Evolutionary conservation across 257 asterid species (phyloP), one percentile per base, ranked within the genome.

Genomic region (Ilex aquifolium): DNA sequence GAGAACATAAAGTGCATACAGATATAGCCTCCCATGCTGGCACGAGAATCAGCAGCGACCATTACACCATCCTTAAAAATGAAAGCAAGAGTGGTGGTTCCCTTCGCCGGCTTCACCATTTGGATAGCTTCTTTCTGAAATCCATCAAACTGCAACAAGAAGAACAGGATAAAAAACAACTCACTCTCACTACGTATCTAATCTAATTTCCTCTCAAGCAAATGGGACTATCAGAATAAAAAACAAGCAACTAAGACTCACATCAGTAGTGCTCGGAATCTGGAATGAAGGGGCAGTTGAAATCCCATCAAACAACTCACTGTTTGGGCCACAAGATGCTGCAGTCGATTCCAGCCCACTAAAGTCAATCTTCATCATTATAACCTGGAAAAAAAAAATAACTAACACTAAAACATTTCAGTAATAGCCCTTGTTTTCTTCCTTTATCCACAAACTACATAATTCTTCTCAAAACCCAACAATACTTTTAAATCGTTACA

Each of bases 21-120:
- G 42, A 36, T 36, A 36, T 36, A 36, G 42, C 42, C 42, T 36
- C 42, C 97, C 96, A 90, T 90, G 93, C 97, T 90, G 10, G 97
- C 97, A 69, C 97, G 88, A 54, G 96, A 90, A 69, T 90, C 97
- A 66, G 96, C 96, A 10, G 97, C 97, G 53, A 90, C 97, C 79
- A 85, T 90, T 13, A 87, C 97, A 55, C 99, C 99, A 4, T 78
- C 95, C 42, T 36, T 36, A 36, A 36, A 36, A 36, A 4, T 36
- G 5, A 36, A 36, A 36, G 42, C 42, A 36, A 36, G 42, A 8
- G 42, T 36, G 8, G 7, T 36, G 0, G 42, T 36, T 36, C 8
- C 8, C 42, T 36, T 8, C 3, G 94, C 97, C 8, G 97, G 99
- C 80, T 93, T 90, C 77, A 93, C 97, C 97, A 93, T 93, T 76